Base-by-base conservation (phyloP, 2,329 filamentous ascomycete species). In the Xylariaceae sp. region DNA sequence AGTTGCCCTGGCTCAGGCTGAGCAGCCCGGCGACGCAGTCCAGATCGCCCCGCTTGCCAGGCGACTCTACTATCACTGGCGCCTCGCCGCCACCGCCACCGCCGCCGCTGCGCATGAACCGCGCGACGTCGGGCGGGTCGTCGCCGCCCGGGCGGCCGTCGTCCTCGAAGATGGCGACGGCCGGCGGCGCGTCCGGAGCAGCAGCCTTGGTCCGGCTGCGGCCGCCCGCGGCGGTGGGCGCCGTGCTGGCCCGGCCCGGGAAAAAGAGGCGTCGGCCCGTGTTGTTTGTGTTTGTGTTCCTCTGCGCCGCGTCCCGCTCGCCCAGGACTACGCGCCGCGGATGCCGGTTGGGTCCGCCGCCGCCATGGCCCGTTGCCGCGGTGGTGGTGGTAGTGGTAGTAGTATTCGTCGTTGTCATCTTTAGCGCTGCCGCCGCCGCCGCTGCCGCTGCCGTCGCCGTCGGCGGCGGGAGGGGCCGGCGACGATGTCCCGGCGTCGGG, bases 1-100 rank as follows among this genome's bases (percentile, higher is more conserved):
- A 95, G 52, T 86, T 86, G n/a, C 89, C 90, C 61, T 94, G 85
- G 50, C 87, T 93, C 29, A 96, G 68, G 32, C 85, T 90, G 42
- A 95, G 59, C 43, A 96, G 61, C n/a, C 87, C 87, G 35, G 90
- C 86, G 29, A 94, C 81, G 52, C 87, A 93, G 54, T 93, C 87
- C 57, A 94, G 69, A 53, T 95, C 90, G 36, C 79, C 75, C 55
- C 77, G 80, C 59, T 87, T 86, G 53, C 80, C 80, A 7, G 77
- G 79, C 52, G 75, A 77, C n/a, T n/a, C n/a, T n/a, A n/a, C n/a
- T n/a, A n/a, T n/a, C n/a, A n/a, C n/a, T n/a, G n/a, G n/a, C 42
- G 77, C 68, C 19, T 74, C 71, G 31, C 69, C 70, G 32, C 68
- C 69, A n/a, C n/a, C n/a, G n/a, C n/a, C n/a, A n/a, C n/a, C n/a